phyloP scores from a whole-genome alignment of 2,329 filamentous ascomycete genomes.

The Fusarium transvaalense region DNA sequence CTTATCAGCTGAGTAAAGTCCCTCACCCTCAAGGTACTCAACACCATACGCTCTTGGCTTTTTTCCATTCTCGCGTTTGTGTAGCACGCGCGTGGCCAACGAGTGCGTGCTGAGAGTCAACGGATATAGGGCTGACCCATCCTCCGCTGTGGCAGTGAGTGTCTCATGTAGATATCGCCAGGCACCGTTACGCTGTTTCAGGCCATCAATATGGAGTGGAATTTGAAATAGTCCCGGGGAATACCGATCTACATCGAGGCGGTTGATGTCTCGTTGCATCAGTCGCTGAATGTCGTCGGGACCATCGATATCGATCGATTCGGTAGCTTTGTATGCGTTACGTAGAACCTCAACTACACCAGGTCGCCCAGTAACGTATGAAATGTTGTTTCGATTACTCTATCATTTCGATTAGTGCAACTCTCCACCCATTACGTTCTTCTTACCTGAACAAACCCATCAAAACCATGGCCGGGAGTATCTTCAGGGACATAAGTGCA shows the following conservation, averaged over 20 bases:
- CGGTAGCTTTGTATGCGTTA: conserved; percentile 14
- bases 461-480: conserved; percentile 57
- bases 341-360: conserved; percentile 26
- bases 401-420: background rate
- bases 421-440: no score
- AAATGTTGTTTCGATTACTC: conserved; percentile 42
- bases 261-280: conserved; percentile 51
- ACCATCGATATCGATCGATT: conserved; percentile 38
- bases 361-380: conserved; percentile 24
- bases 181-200: conserved; percentile 26
- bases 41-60: conserved; percentile 40
- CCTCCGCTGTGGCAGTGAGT: conserved; percentile 46
- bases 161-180: conserved; percentile 35
- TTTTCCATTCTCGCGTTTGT: conserved; percentile 37
- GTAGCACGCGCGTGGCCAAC: conserved; percentile 54
- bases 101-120: conserved; percentile 55
- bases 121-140: conserved; percentile 53
- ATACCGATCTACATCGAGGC: conserved; percentile 45
- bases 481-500: conserved; percentile 55
- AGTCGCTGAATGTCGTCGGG: conserved; percentile 44
- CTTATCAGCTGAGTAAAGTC: conserved; percentile 57
- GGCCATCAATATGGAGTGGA: conserved; percentile 43
- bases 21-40: conserved; percentile 56
- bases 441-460: conserved; percentile 53
- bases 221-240: conserved; percentile 50